These are phyloP conservation scores for Tinospora cordifolia DNA, from an alignment of 164 flowering plant genomes.

Conservation along the genomic window DNA sequence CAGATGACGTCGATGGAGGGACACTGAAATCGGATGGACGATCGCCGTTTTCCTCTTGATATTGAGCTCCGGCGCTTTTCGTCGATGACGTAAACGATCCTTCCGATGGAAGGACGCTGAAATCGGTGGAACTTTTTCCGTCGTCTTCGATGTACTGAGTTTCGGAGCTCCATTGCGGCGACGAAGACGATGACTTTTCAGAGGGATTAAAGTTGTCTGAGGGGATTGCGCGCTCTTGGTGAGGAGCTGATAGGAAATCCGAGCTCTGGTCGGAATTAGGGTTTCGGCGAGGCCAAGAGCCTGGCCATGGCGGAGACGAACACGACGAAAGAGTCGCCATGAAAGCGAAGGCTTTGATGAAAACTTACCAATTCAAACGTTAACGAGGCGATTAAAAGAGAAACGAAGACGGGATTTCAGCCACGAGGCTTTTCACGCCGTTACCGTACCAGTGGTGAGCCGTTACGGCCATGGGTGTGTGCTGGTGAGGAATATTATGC, in stretches of 20 bases:
- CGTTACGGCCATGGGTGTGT: too few species aligned
- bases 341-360: background rate
- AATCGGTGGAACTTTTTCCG: background rate
- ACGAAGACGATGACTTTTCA: constrained; percentile 1
- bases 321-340: constrained; percentile 49
- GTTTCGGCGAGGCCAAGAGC: constrained; percentile 15
- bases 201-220: background rate
- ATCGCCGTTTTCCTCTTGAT: constrained; percentile 1
- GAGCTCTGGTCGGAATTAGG: constrained; percentile 10
- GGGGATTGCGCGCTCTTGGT: constrained; percentile 2
- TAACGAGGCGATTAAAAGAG: background rate
- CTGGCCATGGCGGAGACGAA: constrained; percentile 35
- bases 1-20: constrained; percentile 6
- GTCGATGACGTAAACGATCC: too few species aligned
- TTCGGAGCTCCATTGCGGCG: background rate
- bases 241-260: background rate
- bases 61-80: background rate
- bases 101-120: background rate
- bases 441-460: too few species aligned
- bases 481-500: too few species aligned
- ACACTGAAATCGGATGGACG: background rate
- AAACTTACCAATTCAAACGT: background rate
- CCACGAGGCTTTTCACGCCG: background rate
- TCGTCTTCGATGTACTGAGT: background rate
- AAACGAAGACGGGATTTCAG: background rate